Base-by-base conservation (phyloP, 2,329 filamentous ascomycete species). In the Penicillium glabrum region DNA sequence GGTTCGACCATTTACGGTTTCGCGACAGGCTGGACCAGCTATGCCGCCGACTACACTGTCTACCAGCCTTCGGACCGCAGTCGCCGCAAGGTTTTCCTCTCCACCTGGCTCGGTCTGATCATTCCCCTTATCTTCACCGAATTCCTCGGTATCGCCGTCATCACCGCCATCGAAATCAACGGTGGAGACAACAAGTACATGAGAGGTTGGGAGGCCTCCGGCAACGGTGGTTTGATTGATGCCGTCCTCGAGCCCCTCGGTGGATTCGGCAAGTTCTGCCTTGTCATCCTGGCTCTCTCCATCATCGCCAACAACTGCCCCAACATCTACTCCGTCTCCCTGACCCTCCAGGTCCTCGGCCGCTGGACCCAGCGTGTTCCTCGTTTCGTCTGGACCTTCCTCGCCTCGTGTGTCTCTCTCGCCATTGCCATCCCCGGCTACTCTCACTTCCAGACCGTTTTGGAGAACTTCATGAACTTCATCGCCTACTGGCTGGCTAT, bases 31-130 rank as follows among this genome's bases (percentile, higher is more conserved):
- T 95, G 90, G 89, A 86, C 87, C 1, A 83, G 83, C 7, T 89
- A 87, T 58, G 89, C 89, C 0, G 87, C 89, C 9, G 90, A 93
- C 69, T 93, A 92, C 72, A 91, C 88, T 23, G 88, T 91, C 50
- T 93, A 93, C 73, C 89, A 92, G 66, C 89, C 89, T 0, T 77
- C 80, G 3, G 79, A 75, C 24, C 85, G 85, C 41, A 82, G 83
- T 29, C 81, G 84, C 23, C 71, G 71, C 43, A 85, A 86, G 58
- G 80, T 92, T 58, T 93, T 93, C 73, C 65, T 83, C 58, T 86
- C 85, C 69, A 89, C 89, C 29, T 90, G 86, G 71, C 69, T 78
- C 24, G 90, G 90, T 10, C 79, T 95, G 14, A 83, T 89, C 61
- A 75, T 90, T 61, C 86, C 89, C 1, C 82, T 93, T 1, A 78